These are phyloP conservation scores for Lablab purpureus DNA, from an alignment of 306 rosid species.

Conservation along the genomic window DNA sequence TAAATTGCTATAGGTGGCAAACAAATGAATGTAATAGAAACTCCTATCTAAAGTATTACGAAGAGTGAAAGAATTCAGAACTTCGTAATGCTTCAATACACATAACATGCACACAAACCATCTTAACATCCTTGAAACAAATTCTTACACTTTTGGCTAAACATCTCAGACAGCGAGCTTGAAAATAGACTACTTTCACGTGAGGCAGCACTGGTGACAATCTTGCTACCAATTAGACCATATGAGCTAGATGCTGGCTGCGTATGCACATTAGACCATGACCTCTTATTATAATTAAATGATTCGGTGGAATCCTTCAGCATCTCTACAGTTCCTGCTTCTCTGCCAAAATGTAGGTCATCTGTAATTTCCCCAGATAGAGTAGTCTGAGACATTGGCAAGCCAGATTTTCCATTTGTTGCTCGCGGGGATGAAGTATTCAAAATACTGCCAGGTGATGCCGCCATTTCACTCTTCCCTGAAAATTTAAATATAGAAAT, in stretches of 20 bases:
- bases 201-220: constrained; percentile 55
- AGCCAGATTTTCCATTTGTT: constrained; percentile 52
- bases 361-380: constrained; percentile 50
- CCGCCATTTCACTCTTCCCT: constrained; percentile 59
- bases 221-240: constrained; percentile 65
- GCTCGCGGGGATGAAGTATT: constrained; percentile 52
- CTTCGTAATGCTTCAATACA: constrained; percentile 11
- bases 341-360: constrained; percentile 51
- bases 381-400: constrained; percentile 52
- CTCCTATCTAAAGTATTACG: constrained; percentile 24
- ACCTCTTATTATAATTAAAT: constrained; percentile 52
- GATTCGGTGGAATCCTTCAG: constrained; percentile 59
- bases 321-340: constrained; percentile 50
- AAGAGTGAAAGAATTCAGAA: constrained; percentile 9
- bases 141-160: constrained; percentile 74
- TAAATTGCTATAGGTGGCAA: constrained; percentile 8
- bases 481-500: constrained; percentile 44
- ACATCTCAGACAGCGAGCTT: constrained; percentile 78
- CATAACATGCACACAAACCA: constrained; percentile 26
- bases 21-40: constrained; percentile 37
- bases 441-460: constrained; percentile 58
- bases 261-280: constrained; percentile 58
- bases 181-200: constrained; percentile 82
- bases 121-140: constrained; percentile 43
- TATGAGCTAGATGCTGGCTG: constrained; percentile 64